These are phyloP conservation scores for Melampsora abietis-canadensis DNA, from an alignment of 1,284 basidiomycete genomes.

Conservation along the genomic window DNA sequence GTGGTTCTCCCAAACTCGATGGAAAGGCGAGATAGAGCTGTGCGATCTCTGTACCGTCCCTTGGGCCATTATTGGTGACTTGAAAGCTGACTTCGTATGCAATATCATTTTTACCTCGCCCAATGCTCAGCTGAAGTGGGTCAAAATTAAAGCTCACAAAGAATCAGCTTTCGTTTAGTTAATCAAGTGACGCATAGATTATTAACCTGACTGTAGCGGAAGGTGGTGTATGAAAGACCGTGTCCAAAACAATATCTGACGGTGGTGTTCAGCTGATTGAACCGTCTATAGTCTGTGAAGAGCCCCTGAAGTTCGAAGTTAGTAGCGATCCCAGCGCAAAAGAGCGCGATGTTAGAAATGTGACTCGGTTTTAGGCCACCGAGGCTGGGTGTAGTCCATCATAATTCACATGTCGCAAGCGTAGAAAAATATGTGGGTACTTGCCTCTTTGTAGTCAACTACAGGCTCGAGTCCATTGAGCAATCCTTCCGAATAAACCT, in stretches of 20 bases:
- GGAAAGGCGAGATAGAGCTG: slow-evolving; percentile 49
- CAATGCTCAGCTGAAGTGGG: neutral
- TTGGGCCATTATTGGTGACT: slow-evolving; percentile 56
- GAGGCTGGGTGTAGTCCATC: neutral
- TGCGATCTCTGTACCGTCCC: slow-evolving; percentile 55
- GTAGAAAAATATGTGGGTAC: slow-evolving; percentile 53
- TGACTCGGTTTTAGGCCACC: no score
- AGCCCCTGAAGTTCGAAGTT: slow-evolving; percentile 26
- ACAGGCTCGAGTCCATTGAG: neutral
- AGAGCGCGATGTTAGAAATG: neutral
- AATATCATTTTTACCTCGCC: slow-evolving; percentile 18
- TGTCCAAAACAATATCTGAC: slow-evolving; percentile 19
- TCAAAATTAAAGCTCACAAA: neutral
- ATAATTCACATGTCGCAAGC: slow-evolving; percentile 22
- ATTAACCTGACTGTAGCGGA: slow-evolving; percentile 14
- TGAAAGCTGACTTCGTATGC: slow-evolving; percentile 54
- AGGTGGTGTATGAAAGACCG: slow-evolving; percentile 42
- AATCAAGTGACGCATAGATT: no score
- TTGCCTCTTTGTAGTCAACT: slow-evolving; percentile 48
- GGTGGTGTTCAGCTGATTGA: slow-evolving; percentile 13
- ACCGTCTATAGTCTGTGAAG: slow-evolving; percentile 22
- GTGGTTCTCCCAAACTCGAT: slow-evolving; percentile 37
- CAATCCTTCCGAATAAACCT: slow-evolving; percentile 1
- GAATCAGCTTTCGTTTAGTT: no score
- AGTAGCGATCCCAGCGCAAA: slow-evolving; percentile 50